Evolutionary conservation across 1,284 basidiomycete species (phyloP).

Genomic region (Lentinus polychrous): DNA sequence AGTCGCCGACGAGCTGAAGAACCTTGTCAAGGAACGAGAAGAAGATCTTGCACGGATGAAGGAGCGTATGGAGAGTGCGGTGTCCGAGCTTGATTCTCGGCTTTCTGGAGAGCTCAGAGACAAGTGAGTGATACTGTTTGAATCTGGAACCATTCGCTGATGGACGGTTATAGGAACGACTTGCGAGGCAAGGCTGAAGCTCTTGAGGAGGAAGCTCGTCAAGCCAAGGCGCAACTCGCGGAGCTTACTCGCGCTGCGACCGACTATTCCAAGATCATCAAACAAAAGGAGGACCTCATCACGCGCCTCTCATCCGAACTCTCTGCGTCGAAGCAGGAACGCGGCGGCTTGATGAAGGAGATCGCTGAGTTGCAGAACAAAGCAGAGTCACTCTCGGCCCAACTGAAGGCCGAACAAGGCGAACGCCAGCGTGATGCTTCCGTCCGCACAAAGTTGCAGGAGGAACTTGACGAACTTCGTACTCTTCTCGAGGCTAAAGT

Average conservation of each 20-base stretch:
- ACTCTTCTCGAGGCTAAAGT: constrained; percentile 78
- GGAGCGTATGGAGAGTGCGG: constrained; percentile 65
- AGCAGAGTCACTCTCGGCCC: constrained; percentile 61
- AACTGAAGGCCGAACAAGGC: constrained; percentile 59
- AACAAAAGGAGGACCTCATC: constrained; percentile 75
- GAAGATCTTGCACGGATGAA: constrained; percentile 75
- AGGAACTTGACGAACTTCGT: constrained; percentile 83
- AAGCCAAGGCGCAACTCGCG: constrained; percentile 72
- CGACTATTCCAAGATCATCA: constrained; percentile 75
- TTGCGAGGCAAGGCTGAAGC: constrained; percentile 52
- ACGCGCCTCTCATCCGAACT: constrained; percentile 53
- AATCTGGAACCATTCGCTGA: not conserved
- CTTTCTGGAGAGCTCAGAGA: constrained; percentile 61
- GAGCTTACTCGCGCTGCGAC: constrained; percentile 74
- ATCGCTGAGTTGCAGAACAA: constrained; percentile 62
- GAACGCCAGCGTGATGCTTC: constrained; percentile 50
- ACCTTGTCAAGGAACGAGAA: constrained; percentile 66
- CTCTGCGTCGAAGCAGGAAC: constrained; percentile 45
- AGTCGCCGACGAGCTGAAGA: constrained; percentile 68
- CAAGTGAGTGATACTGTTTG: constrained; percentile 40
- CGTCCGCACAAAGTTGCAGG: constrained; percentile 60
- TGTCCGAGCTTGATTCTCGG: constrained; percentile 71
- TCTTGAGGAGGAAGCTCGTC: constrained; percentile 62
- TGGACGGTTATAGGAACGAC: constrained; percentile 42
- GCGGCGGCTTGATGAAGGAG: constrained; percentile 48